Evolutionary conservation across 2,329 filamentous ascomycete genomes (phyloP).

Genomic region (Didymella keratinophila): DNA sequence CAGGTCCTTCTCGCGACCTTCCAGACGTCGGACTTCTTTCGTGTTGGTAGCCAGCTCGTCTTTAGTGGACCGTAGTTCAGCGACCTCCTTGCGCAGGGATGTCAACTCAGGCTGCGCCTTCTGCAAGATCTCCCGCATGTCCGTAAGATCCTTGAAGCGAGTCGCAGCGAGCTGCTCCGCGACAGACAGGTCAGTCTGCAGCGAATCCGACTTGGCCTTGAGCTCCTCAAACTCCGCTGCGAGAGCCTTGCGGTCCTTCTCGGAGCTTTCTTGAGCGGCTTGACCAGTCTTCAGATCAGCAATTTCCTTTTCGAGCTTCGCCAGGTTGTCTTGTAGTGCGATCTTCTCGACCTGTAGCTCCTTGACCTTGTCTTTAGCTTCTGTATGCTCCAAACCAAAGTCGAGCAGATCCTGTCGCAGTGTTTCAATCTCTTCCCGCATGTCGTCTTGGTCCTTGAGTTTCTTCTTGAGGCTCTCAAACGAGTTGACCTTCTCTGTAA

Average conservation of each 20-base stretch:
- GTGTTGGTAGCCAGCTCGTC: conserved; percentile 73
- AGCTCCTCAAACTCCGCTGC: conserved; percentile 73
- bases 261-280: conserved; percentile 56
- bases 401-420: conserved; percentile 80
- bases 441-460: conserved; percentile 76
- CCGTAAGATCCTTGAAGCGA: conserved; percentile 86
- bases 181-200: conserved; percentile 85
- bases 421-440: conserved; percentile 85
- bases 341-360: conserved; percentile 73
- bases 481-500: conserved; percentile 67
- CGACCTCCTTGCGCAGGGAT: conserved; percentile 77
- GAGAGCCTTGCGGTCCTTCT: conserved; percentile 64
- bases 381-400: conserved; percentile 84
- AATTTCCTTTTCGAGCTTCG: conserved; percentile 75
- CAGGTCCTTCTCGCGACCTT: conserved; percentile 83
- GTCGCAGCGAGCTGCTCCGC: conserved; percentile 86
- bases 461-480: conserved; percentile 76
- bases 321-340: conserved; percentile 69
- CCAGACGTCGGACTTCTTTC: conserved; percentile 74
- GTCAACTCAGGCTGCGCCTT: conserved; percentile 88
- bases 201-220: conserved; percentile 70
- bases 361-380: conserved; percentile 78
- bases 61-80: conserved; percentile 74
- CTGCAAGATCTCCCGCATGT: conserved; percentile 79
- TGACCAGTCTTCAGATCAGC: conserved; percentile 61